Evolutionary conservation across 2,329 filamentous ascomycete genomes (phyloP).

Genomic region (Xylaria hypoxylon): DNA sequence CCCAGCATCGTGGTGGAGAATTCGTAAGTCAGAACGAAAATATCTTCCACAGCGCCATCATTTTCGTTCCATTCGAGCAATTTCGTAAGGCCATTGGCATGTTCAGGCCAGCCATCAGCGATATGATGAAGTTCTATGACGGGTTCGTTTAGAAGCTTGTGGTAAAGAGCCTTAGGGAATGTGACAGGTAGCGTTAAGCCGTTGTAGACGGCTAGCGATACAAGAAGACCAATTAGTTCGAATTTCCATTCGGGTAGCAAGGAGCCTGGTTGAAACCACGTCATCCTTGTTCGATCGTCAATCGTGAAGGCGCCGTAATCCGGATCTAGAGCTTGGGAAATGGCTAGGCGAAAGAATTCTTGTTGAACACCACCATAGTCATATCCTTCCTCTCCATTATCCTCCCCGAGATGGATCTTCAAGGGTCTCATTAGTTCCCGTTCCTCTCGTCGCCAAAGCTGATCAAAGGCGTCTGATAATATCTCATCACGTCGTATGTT

Average conservation of each 20-base stretch:
- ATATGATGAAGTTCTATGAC: conserved; percentile 81
- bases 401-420: conserved; percentile 87
- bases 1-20: conserved; percentile 76
- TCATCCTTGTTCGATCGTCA: conserved; percentile 79
- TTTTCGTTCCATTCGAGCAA: conserved; percentile 81
- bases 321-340: conserved; percentile 82
- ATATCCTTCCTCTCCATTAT: conserved; percentile 85
- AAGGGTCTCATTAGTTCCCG: conserved; percentile 85
- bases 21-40: conserved; percentile 87
- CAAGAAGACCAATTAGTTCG: conserved; percentile 86
- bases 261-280: conserved; percentile 88
- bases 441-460: conserved; percentile 87
- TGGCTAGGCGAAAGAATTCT: conserved; percentile 90
- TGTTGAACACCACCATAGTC: conserved; percentile 97
- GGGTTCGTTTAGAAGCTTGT: conserved; percentile 77
- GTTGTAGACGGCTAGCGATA: conserved; percentile 92
- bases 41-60: conserved; percentile 80
- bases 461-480: conserved; percentile 81
- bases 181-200: conserved; percentile 90
- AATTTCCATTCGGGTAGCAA: conserved; percentile 89
- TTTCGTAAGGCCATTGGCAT: conserved; percentile 78
- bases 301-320: conserved; percentile 84
- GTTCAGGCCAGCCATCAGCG: conserved; percentile 85
- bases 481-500: conserved; percentile 75
- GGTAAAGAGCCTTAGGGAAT: conserved; percentile 87